Conservation (phyloP, 2,329 filamentous ascomycete species). For the Beauveria asiatica region DNA sequence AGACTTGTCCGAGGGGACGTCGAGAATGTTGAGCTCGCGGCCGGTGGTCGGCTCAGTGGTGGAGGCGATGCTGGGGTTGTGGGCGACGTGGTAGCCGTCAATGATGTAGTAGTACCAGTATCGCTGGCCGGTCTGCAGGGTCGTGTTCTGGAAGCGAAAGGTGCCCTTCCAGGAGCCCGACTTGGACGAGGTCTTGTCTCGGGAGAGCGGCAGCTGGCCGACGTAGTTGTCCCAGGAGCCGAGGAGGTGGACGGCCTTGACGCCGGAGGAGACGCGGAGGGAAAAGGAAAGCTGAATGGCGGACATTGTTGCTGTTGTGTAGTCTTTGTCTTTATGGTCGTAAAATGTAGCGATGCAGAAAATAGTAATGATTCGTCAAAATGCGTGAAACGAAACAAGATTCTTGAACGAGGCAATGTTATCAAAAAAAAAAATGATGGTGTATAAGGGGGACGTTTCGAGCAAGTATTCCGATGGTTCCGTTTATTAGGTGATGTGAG, state of each 20-base stretch:
- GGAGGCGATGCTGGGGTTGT: conserved; percentile 84
- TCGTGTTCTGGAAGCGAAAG: conserved; percentile 86
- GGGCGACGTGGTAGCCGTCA: conserved; percentile 95
- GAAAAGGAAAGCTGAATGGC: conserved; percentile 90
- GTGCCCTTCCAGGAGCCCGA: conserved; percentile 90
- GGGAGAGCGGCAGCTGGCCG: conserved; percentile 88
- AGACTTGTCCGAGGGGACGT: conserved; percentile 56
- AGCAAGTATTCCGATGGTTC: conserved; percentile 49
- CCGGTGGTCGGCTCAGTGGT: conserved; percentile 94
- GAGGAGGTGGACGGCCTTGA: conserved; percentile 95
- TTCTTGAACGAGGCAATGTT: conserved; percentile 5
- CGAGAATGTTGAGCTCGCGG: conserved; percentile 94
- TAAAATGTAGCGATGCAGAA: conserved; percentile 25
- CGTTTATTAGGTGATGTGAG: conserved; percentile 31
- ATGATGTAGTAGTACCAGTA: conserved; percentile 99
- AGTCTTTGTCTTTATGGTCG: no score
- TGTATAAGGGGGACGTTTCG: conserved; percentile 28
- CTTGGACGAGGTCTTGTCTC: conserved; percentile 75
- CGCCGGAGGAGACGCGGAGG: conserved; percentile 89
- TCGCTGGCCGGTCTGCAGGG: conserved; percentile 77
- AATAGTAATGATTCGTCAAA: conserved; percentile 6
- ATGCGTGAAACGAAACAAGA: background rate
- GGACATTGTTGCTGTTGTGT: conserved; percentile 54
- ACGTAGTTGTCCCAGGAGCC: conserved; percentile 98
- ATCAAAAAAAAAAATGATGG: conserved; percentile 16